Conservation (phyloP, 306 rosid genomes). For the Fragaria iinumae region DNA sequence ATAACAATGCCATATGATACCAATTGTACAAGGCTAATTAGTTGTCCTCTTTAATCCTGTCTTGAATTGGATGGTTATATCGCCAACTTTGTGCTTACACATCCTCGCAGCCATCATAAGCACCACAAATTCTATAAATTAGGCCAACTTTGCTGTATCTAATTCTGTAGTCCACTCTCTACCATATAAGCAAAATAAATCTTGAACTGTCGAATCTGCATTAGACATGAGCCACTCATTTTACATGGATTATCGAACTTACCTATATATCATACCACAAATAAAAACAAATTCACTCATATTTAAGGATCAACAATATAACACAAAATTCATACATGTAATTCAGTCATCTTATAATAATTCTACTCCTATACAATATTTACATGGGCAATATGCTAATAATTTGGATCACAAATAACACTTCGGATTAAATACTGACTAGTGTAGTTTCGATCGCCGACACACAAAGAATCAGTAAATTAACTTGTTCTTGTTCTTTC, state of each 20-base stretch:
- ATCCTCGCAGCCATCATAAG: neutral
- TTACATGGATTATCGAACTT: conserved; percentile 7
- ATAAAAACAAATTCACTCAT: too few relatives aligned
- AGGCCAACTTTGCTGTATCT: neutral
- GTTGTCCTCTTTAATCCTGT: conserved; percentile 10
- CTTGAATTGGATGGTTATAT: conserved; percentile 9
- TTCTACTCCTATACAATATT: too few relatives aligned
- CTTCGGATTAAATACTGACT: neutral
- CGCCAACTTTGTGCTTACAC: conserved; percentile 19
- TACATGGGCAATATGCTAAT: too few relatives aligned
- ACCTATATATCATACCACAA: neutral
- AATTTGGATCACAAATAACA: neutral
- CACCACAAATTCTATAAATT: neutral
- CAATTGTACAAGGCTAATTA: neutral
- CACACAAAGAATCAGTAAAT: neutral
- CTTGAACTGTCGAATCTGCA: conserved; percentile 7
- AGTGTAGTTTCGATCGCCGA: neutral
- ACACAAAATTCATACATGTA: too few relatives aligned
- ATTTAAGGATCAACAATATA: neutral
- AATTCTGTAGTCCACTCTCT: neutral
- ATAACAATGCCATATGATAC: conserved; percentile 15
- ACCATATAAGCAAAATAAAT: neutral
- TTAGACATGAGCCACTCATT: conserved; percentile 3
- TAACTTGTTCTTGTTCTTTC: neutral
- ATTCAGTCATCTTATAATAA: too few relatives aligned